Percentiles rank a stretch among this genome's conserved stretches.
Evolutionary conservation across 2,329 filamentous ascomycete genomes (phyloP).

Genomic region (Pseudopithomyces maydicus): DNA sequence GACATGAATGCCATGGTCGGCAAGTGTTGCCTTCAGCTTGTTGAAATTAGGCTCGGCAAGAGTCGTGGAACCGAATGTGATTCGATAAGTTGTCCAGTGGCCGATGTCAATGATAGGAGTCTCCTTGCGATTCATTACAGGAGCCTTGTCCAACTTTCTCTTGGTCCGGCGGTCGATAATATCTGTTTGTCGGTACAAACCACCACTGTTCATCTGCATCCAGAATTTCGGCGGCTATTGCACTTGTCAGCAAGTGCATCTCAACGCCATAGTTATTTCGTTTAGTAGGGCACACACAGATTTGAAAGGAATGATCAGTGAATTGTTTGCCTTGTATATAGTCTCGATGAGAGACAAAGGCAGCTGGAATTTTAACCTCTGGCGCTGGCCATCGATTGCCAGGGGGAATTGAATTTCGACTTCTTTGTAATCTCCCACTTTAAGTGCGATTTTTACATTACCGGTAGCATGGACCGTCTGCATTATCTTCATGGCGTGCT

Average conservation of each 20-base stretch:
- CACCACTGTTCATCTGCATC: constrained; percentile 47
- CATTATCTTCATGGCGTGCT: constrained; percentile 65
- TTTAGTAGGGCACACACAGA: constrained; percentile 18
- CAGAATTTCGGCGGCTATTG: neutral
- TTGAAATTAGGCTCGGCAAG: constrained; percentile 43
- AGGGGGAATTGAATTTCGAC: constrained; percentile 54
- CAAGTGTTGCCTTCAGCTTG: constrained; percentile 60
- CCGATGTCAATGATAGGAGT: constrained; percentile 65
- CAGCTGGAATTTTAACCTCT: constrained; percentile 50
- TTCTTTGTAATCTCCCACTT: constrained; percentile 49
- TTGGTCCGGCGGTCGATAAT: constrained; percentile 54
- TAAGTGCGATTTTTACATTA: constrained; percentile 45
- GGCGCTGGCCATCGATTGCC: constrained; percentile 12
- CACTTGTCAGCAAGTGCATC: constrained; percentile 6
- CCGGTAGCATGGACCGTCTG: constrained; percentile 47
- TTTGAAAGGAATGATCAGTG: constrained; percentile 42
- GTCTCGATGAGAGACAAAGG: constrained; percentile 52
- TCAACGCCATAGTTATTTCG: constrained; percentile 43
- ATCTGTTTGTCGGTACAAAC: constrained; percentile 69
- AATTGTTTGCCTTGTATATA: constrained; percentile 38
- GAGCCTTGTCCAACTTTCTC: constrained; percentile 21
- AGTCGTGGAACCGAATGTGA: constrained; percentile 52
- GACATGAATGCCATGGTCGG: constrained; percentile 73
- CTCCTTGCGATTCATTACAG: constrained; percentile 47
- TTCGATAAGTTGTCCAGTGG: constrained; percentile 66